Evolutionary conservation across 805 yeast genomes (phyloP).

Genomic region (Kazachstania taianensis): DNA sequence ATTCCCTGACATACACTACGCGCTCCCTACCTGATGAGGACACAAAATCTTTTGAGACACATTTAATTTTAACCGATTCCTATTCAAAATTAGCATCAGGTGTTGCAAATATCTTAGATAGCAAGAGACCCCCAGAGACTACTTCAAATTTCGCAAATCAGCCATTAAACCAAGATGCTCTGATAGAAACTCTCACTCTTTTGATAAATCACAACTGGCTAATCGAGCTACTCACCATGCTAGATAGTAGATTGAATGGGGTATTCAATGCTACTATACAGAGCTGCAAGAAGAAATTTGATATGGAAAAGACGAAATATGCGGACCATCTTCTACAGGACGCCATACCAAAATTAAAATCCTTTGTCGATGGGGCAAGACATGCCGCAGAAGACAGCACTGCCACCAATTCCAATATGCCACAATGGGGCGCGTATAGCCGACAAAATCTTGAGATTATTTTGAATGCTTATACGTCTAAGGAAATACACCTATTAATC

Average conservation of each 20-base stretch:
- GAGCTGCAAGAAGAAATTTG: constrained; percentile 22
- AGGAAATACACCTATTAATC: constrained; percentile 47
- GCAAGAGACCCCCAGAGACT: background rate
- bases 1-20: constrained; percentile 26
- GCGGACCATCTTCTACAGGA: constrained; percentile 39
- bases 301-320: constrained; percentile 32
- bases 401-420: constrained; percentile 19
- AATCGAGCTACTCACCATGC: constrained; percentile 31
- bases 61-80: constrained; percentile 2
- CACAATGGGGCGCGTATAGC: constrained; percentile 53
- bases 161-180: constrained; percentile 9
- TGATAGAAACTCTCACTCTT: constrained; percentile 37
- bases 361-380: constrained; percentile 56
- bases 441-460: constrained; percentile 48
- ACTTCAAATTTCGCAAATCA: background rate
- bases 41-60: constrained; percentile 3
- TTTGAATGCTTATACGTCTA: constrained; percentile 45
- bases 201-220: constrained; percentile 47
- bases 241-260: constrained; percentile 12
- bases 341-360: constrained; percentile 56
- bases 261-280: constrained; percentile 16
- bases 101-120: constrained; percentile 2
- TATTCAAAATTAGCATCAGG: constrained; percentile 1
- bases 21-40: constrained; percentile 1
- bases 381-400: constrained; percentile 28